Percentiles rank a stretch among this genome's conserved stretches.
These are phyloP conservation scores for Lepiota venenata DNA, from an alignment of 768 basidiomycete species.

Conservation along the genomic window DNA sequence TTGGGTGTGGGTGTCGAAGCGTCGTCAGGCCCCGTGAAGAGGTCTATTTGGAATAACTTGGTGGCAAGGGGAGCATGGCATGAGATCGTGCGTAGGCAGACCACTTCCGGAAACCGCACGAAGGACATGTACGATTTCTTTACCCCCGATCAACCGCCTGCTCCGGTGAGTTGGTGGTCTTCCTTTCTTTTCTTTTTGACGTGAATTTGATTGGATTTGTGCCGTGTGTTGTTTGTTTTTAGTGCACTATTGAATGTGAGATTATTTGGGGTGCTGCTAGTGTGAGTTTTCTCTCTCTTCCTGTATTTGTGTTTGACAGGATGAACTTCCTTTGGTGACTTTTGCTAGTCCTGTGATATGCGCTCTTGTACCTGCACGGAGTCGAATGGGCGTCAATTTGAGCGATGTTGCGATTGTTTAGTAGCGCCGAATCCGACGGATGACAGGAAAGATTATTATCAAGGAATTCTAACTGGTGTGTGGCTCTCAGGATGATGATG, in stretches of 20 bases:
- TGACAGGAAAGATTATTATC: not conserved
- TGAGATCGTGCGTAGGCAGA: not conserved
- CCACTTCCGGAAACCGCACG: not conserved
- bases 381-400: not conserved
- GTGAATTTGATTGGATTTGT: no score
- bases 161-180: not conserved
- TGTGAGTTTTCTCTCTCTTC: not conserved
- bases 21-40: not conserved
- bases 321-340: no score
- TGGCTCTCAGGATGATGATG: not conserved
- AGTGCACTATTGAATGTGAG: not conserved
- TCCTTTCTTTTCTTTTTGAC: no score
- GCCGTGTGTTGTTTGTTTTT: not conserved
- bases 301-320: no score
- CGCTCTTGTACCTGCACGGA: slow-evolving; percentile 2
- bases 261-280: slow-evolving; percentile 9
- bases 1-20: not conserved
- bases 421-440: not conserved
- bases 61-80: not conserved
- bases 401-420: not conserved
- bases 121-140: slow-evolving; percentile 7
- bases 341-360: not conserved
- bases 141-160: not conserved
- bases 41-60: slow-evolving; percentile 4
- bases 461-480: slow-evolving; percentile 3